These are phyloP conservation scores for Hymenoscyphus repandus DNA, from an alignment of 2,329 filamentous ascomycete genomes.

Conservation along the genomic window DNA sequence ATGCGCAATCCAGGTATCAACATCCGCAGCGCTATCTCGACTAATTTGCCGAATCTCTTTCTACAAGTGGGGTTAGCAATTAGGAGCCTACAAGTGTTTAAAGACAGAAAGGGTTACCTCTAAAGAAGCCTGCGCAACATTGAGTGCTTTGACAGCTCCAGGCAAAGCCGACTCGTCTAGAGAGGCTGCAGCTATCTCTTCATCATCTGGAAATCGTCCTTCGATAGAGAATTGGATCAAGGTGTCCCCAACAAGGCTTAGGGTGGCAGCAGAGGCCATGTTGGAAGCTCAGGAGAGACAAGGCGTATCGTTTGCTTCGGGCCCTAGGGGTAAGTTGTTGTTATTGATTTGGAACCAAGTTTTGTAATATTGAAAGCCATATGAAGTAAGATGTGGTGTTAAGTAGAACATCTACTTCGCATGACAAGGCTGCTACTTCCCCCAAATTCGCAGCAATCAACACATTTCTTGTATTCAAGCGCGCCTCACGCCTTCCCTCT, in stretches of 20 bases:
- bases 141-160: conserved; percentile 37
- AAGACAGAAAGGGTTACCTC: conserved; percentile 34
- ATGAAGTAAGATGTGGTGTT: too few species aligned
- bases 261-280: conserved; percentile 20
- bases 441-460: too few species aligned
- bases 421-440: too few species aligned
- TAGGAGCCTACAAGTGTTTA: too few species aligned
- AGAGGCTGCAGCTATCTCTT: conserved; percentile 32
- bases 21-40: conserved; percentile 69
- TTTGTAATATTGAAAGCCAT: too few species aligned
- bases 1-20: conserved; percentile 80
- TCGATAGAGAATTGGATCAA: conserved; percentile 57
- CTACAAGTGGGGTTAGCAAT: conserved; percentile 16
- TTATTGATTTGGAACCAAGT: too few species aligned
- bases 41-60: conserved; percentile 69
- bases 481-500: too few species aligned
- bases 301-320: neutral
- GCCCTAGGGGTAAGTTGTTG: too few species aligned
- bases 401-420: too few species aligned
- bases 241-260: conserved; percentile 45
- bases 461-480: too few species aligned
- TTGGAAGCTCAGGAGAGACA: conserved; percentile 6
- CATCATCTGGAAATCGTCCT: conserved; percentile 43
- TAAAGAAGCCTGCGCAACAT: conserved; percentile 39
- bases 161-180: conserved; percentile 32